Evolutionary conservation across 2,329 filamentous ascomycete species (phyloP).

Genomic region (Aspergillus hiratsukae): DNA sequence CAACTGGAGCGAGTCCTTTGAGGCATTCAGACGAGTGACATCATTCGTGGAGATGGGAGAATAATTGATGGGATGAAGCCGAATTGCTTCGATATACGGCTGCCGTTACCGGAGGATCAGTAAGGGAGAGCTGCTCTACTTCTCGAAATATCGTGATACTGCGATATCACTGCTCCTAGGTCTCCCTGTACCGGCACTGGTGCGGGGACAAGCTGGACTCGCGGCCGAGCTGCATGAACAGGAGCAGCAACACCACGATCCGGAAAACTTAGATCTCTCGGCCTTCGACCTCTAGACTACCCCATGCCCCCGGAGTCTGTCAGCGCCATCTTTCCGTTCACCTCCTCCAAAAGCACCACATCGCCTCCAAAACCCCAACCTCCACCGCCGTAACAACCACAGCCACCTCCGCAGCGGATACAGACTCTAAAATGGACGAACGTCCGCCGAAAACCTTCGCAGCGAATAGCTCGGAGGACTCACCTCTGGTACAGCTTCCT

Average conservation of each 20-base stretch:
- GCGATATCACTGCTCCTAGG: background rate
- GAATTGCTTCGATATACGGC: background rate
- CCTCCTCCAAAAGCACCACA: background rate
- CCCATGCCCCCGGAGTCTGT: slow-evolving; percentile 6
- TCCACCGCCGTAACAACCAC: slow-evolving; percentile 1
- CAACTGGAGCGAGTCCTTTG: background rate
- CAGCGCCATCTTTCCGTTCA: background rate
- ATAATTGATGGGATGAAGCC: background rate
- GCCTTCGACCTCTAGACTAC: slow-evolving; percentile 14
- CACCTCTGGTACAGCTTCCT: slow-evolving; percentile 52
- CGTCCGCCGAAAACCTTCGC: no score
- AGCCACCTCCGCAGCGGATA: background rate
- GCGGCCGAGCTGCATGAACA: slow-evolving; percentile 1
- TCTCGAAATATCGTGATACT: background rate
- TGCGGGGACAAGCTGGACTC: background rate
- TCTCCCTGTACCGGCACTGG: background rate
- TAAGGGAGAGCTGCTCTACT: background rate
- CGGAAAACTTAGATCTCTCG: slow-evolving; percentile 2
- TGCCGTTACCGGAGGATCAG: background rate
- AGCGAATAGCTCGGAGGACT: no score
- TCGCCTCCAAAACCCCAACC: background rate
- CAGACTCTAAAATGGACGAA: background rate
- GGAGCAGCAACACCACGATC: background rate
- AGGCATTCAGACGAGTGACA: no score
- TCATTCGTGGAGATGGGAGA: background rate